phyloP scores from a whole-genome alignment of 345 rosid species.

The Turnera subulata region DNA sequence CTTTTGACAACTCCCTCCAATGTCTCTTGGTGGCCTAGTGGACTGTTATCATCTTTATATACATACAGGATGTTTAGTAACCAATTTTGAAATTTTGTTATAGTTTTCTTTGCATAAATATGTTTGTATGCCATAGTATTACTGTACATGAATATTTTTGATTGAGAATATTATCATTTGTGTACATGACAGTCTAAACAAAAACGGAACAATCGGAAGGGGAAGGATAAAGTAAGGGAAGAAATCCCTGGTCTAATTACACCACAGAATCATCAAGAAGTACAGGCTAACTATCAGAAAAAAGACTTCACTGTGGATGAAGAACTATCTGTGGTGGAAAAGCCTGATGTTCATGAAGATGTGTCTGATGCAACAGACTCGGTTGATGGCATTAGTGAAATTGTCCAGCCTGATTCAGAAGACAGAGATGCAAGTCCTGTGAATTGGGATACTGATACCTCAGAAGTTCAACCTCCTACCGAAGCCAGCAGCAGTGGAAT shows the following conservation, averaged over 20 bases:
- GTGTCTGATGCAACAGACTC: conserved; percentile 81
- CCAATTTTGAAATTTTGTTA: no score
- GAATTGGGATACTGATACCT: conserved; percentile 80
- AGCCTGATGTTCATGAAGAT: conserved; percentile 61
- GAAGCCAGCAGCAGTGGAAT: conserved; percentile 57
- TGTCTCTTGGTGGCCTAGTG: neutral
- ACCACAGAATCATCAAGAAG: conserved; percentile 42
- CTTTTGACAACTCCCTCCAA: conserved; percentile 1
- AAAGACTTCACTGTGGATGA: conserved; percentile 40
- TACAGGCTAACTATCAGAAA: conserved; percentile 38
- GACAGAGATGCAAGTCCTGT: conserved; percentile 74
- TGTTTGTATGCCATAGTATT: no score
- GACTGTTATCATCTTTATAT: neutral
- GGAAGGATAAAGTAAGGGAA: conserved; percentile 73
- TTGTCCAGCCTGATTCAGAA: conserved; percentile 69
- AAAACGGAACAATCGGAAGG: conserved; percentile 78
- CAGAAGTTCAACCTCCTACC: conserved; percentile 58
- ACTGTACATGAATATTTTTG: no score
- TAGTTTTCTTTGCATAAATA: no score
- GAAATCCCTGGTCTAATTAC: conserved; percentile 37
- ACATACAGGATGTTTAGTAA: no score
- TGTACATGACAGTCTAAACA: conserved; percentile 58
- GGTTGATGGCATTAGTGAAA: conserved; percentile 59
- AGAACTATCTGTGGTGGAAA: conserved; percentile 47
- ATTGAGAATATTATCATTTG: no score